Evolutionary conservation across 2,329 filamentous ascomycete species (phyloP).

Genomic region (Phialemonium atrogriseum): DNA sequence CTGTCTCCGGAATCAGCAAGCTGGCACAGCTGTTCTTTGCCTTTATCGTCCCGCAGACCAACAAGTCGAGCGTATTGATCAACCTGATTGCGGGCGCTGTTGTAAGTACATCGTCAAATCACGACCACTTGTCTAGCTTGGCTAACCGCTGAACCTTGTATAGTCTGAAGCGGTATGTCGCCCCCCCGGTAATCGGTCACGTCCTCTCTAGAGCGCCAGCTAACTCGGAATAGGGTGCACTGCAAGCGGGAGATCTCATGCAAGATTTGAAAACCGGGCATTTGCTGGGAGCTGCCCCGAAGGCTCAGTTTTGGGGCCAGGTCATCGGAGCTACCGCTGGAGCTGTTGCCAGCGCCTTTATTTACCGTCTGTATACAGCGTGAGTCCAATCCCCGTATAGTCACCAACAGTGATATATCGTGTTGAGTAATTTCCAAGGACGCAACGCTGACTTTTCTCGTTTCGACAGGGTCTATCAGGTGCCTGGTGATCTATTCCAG

Average conservation of each 20-base stretch:
- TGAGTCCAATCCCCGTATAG: conserved; percentile 18
- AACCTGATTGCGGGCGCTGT: conserved; percentile 92
- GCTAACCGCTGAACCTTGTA: neutral
- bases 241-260: conserved; percentile 94
- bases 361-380: conserved; percentile 81
- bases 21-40: conserved; percentile 94
- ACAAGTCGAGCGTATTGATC: conserved; percentile 83
- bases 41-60: conserved; percentile 70
- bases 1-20: conserved; percentile 93
- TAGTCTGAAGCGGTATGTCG: conserved; percentile 19
- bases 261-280: conserved; percentile 97
- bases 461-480: conserved; percentile 61
- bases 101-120: conserved; percentile 18
- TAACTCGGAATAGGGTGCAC: conserved; percentile 45
- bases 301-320: conserved; percentile 94
- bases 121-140: too few relatives aligned
- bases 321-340: conserved; percentile 83
- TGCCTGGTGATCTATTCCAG: conserved; percentile 85
- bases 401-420: conserved; percentile 5
- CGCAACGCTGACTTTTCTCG: neutral
- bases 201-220: neutral
- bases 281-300: conserved; percentile 81
- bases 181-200: neutral
- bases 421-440: too few relatives aligned
- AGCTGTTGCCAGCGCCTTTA: conserved; percentile 73